These are phyloP conservation scores for Phytophthora colocasiae DNA, from an alignment of 352 stramenopile genomes.

Conservation along the genomic window DNA sequence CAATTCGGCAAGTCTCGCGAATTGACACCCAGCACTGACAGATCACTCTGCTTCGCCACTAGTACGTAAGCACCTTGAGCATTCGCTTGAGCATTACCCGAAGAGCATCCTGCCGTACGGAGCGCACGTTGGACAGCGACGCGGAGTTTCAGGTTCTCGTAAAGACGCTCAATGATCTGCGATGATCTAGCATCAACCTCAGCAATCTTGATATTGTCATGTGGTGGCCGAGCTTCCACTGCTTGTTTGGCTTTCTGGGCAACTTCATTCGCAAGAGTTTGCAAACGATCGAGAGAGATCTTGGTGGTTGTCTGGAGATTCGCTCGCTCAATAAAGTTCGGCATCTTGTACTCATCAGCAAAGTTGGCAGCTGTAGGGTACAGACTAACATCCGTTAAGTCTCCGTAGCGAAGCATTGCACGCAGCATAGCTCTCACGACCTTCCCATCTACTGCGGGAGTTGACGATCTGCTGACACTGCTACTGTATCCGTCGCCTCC, in stretches of 20 bases:
- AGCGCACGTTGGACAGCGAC: constrained; percentile 83
- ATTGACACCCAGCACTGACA: constrained; percentile 68
- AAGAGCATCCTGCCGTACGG: constrained; percentile 49
- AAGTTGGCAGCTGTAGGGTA: constrained; percentile 64
- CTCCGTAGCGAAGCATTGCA: constrained; percentile 77
- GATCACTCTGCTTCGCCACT: constrained; percentile 72
- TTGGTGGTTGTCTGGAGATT: constrained; percentile 67
- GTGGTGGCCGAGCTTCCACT: constrained; percentile 55
- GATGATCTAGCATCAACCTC: constrained; percentile 81
- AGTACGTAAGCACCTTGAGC: constrained; percentile 76
- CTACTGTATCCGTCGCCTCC: constrained; percentile 43
- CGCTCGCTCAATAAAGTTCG: constrained; percentile 76
- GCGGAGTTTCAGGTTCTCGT: constrained; percentile 88
- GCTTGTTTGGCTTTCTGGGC: constrained; percentile 56
- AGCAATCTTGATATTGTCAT: constrained; percentile 78
- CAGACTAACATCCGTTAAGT: constrained; percentile 77
- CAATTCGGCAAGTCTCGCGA: constrained; percentile 71
- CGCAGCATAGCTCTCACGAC: constrained; percentile 77
- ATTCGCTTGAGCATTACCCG: constrained; percentile 45
- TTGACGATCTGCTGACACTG: constrained; percentile 38
- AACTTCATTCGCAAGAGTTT: constrained; percentile 72
- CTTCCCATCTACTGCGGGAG: constrained; percentile 51
- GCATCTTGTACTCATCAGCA: constrained; percentile 79
- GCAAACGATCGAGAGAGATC: constrained; percentile 57
- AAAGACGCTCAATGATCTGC: constrained; percentile 83